Evolutionary conservation across 129 eudicot species (phyloP), one percentile per base, ranked within the genome.

Genomic region (Lactuca sativa): DNA sequence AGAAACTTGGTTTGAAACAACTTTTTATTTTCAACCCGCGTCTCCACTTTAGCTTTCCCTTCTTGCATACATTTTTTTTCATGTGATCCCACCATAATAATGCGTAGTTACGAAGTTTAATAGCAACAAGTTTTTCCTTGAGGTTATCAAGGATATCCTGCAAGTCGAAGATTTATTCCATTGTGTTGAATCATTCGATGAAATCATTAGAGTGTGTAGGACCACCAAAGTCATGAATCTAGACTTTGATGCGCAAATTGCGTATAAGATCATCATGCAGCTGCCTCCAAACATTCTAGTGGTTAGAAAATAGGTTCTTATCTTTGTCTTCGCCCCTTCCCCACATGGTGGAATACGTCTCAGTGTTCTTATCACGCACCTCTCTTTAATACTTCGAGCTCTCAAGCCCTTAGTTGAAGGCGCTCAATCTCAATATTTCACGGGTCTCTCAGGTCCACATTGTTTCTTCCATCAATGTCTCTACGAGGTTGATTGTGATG

Each of bases 151-250:
- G 64, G 3, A 59, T 4, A 13, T 59, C 40, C 4, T 16, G 37
- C 11, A 59, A 14, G 32, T 59, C 41, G 11, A 59, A 59, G 10
- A 59, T 38, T 13, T 43, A 16, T 34, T 59, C 64, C 41, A 59
- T 43, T 16, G 40, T 58, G 11, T 31, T 31, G 7, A 17, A 6
- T 31, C 62, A 58, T 0, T 58, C 37, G 13, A 21, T 58, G 64
- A 59, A 59, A 7, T 31, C 41, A 34, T 59, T n/a, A 7, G 41
- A 16, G n/a, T 59, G 41, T 1, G 64, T 3, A 5, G 15, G 31
- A 10, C 64, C 64, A 25, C 31, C 64, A 34, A 59, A 59, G 14
- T 59, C 64, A 25, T 4, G 16, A 5, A 59, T 59, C 64, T 59
- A 40, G 32, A 59, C 10, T 6, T 31, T 59, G 6, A 59, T 59